Conservation (phyloP, 352 stramenopile genomes). For the Pythium myriotylum region DNA sequence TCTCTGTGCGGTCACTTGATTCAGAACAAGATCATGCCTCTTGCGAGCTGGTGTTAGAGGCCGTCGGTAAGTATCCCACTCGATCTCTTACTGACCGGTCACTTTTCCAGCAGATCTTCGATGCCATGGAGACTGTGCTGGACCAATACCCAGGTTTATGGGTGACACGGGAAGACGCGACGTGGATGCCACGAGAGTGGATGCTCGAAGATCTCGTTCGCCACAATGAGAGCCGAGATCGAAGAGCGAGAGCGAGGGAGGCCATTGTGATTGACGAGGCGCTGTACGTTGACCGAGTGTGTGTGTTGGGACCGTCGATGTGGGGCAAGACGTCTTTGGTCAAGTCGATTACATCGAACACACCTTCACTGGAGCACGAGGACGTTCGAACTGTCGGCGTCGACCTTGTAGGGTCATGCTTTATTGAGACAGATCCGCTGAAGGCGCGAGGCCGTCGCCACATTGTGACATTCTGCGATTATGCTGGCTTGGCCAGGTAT, state of each 20-base stretch:
- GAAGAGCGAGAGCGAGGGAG: neutral
- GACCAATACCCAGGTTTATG: constrained; percentile 4
- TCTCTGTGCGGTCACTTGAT: too few relatives aligned
- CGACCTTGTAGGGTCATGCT: neutral
- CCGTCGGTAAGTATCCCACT: neutral
- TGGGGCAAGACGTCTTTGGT: constrained; percentile 13
- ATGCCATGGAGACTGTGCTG: constrained; percentile 2
- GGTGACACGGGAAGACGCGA: neutral
- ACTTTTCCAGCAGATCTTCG: neutral
- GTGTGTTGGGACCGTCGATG: neutral
- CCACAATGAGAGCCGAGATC: neutral
- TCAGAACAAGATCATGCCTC: too few relatives aligned
- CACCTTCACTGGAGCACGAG: neutral
- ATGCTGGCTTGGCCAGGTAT: constrained; percentile 1
- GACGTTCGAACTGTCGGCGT: neutral
- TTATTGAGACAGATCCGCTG: neutral
- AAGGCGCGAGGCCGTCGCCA: neutral
- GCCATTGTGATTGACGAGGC: constrained; percentile 3
- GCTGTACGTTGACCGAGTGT: constrained; percentile 3
- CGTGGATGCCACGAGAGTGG: constrained; percentile 11
- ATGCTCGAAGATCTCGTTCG: neutral
- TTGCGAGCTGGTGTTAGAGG: neutral
- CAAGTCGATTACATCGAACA: constrained; percentile 6
- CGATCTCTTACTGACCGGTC: neutral
- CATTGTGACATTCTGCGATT: constrained; percentile 12